Base-by-base conservation (phyloP, 2,329 filamentous ascomycete genomes). In the Penicillium concentricum region DNA sequence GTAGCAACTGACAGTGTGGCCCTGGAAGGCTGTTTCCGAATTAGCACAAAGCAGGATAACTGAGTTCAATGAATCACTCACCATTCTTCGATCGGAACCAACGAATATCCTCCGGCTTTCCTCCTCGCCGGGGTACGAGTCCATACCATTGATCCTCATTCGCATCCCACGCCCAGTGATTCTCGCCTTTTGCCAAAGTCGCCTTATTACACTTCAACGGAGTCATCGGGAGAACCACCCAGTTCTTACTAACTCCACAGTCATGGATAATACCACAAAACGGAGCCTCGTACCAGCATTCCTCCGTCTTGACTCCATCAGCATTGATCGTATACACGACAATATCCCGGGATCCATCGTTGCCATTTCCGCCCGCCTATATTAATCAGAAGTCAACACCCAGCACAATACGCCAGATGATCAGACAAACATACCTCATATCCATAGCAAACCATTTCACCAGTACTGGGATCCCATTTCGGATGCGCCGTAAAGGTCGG, bases 261-360 rank as follows among this genome's bases (percentile, higher is more conserved):
- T 82, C 80, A 62, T 82, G 80, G 45, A 82, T 82, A 76, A 82
- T 81, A n/a, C 79, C 79, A 24, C 78, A 78, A 60, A 79, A 82
- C 0, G 80, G 81, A 2, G 79, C 77, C 59, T 77, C 76, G 54
- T 81, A 82, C 74, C 76, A 81, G 6, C 72, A 64, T 63, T 82
- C 81, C 50, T 81, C 74, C 0, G 71, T 77, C 67, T 80, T 81
- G 28, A 60, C 65, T 0, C 80, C 80, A 50, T 77, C 68, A 1
- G 61, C 64, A 52, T 77, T 70, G 32, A 82, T 71, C 1, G 79
- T 81, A 74, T 79, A 82, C 2, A 78, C 74, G 0, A 75, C 76
- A 34, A 82, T 70, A 55, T 81, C 77, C 12, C 69, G 69, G 0
- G 70, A 74, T 28, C 76, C 79, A 28, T 58, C 52, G 18, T 51